Evolutionary conservation across 768 basidiomycete species (phyloP).

Genomic region (Suillus clintonianus): DNA sequence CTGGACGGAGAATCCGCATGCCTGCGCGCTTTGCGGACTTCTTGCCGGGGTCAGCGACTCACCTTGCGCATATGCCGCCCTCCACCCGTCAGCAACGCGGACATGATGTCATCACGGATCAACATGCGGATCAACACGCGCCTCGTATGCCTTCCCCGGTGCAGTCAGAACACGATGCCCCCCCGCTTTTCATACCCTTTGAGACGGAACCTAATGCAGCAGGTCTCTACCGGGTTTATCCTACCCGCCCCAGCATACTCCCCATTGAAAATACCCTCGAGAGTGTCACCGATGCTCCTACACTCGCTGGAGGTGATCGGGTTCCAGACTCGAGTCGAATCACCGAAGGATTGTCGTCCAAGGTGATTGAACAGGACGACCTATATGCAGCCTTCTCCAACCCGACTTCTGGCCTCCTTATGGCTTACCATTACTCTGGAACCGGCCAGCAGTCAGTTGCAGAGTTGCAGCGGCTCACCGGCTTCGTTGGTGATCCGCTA

Average conservation of each 20-base stretch:
- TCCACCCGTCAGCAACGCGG: background rate
- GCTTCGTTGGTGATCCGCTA: constrained; percentile 21
- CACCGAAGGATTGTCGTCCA: background rate
- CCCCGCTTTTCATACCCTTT: background rate
- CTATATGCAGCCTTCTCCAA: constrained; percentile 18
- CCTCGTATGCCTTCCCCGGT: background rate
- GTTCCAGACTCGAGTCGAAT: background rate
- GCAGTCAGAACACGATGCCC: too few species aligned
- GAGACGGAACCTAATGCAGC: background rate
- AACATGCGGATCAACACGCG: background rate
- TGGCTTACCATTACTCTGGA: constrained; percentile 32
- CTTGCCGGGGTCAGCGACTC: background rate
- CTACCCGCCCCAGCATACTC: background rate
- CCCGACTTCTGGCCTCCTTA: constrained; percentile 25
- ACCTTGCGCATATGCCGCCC: background rate
- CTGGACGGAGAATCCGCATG: constrained; percentile 3
- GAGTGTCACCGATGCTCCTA: background rate
- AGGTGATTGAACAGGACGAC: background rate
- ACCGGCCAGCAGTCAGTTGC: constrained; percentile 26
- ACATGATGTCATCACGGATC: background rate
- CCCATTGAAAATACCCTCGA: background rate
- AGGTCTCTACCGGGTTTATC: constrained; percentile 9
- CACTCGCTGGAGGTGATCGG: background rate
- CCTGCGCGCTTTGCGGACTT: constrained; percentile 8
- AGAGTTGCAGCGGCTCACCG: constrained; percentile 27